Percentiles rank a stretch among this genome's conserved stretches.
Conservation (phyloP, 1,284 basidiomycete species). For the Phellopilus nigrolimitatus region DNA sequence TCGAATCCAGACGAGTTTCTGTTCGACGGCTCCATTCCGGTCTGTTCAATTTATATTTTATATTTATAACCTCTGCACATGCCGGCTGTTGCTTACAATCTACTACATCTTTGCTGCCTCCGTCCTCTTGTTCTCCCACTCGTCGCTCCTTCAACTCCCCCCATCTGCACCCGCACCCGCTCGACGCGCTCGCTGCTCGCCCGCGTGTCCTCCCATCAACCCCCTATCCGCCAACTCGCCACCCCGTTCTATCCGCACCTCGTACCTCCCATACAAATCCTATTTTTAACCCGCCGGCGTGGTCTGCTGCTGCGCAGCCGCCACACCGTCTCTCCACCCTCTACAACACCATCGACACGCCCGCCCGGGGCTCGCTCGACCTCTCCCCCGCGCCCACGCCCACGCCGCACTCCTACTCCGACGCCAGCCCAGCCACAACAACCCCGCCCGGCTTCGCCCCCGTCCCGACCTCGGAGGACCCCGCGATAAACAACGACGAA, state of each 20-base stretch:
- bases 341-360: slow-evolving; percentile 22
- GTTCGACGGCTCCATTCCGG: slow-evolving; percentile 23
- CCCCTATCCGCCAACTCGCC: background rate
- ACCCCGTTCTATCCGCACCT: background rate
- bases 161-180: background rate
- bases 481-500: background rate
- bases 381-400: slow-evolving; percentile 5
- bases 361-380: slow-evolving; percentile 24
- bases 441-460: slow-evolving; percentile 7
- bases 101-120: background rate
- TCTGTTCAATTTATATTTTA: slow-evolving; percentile 14
- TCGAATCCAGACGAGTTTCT: slow-evolving; percentile 5
- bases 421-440: slow-evolving; percentile 1
- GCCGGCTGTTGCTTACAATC: slow-evolving; percentile 4
- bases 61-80: slow-evolving; percentile 3
- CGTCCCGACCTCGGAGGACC: slow-evolving; percentile 6
- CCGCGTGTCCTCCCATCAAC: background rate
- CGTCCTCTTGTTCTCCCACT: background rate
- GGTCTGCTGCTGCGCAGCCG: slow-evolving; percentile 31
- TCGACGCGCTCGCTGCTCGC: background rate
- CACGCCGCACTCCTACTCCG: background rate
- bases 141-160: background rate
- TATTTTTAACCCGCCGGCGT: background rate
- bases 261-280: background rate
- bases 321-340: slow-evolving; percentile 32